Conservation (phyloP, 2,329 filamentous ascomycete species). For the Stylonectria norvegica region DNA sequence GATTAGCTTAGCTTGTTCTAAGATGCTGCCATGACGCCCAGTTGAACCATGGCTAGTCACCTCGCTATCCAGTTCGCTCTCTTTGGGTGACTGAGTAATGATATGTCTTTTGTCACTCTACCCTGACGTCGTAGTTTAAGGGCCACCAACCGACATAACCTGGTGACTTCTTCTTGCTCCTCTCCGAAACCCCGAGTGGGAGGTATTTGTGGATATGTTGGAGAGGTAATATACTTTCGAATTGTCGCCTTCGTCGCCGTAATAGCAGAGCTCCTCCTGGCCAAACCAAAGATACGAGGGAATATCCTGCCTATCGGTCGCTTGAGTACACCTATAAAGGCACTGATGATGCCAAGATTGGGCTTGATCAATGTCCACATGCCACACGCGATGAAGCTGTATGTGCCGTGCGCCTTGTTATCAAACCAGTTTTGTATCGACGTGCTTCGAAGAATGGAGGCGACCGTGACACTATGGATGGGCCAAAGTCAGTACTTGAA, state of each 20-base stretch:
- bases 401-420: slow-evolving; percentile 30
- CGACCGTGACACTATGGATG: slow-evolving; percentile 28
- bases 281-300: slow-evolving; percentile 15
- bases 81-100: slow-evolving; percentile 5
- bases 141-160: slow-evolving; percentile 5
- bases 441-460: slow-evolving; percentile 37
- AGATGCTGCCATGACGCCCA: slow-evolving; percentile 8
- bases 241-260: slow-evolving; percentile 1
- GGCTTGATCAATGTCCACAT: slow-evolving; percentile 38
- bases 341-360: slow-evolving; percentile 36
- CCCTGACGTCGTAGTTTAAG: neutral
- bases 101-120: slow-evolving; percentile 9
- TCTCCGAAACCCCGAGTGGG: slow-evolving; percentile 7
- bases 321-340: slow-evolving; percentile 32
- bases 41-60: neutral
- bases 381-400: slow-evolving; percentile 22
- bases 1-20: slow-evolving; percentile 2
- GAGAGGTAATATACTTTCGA: slow-evolving; percentile 8
- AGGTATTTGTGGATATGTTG: slow-evolving; percentile 3
- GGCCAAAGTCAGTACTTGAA: neutral
- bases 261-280: slow-evolving; percentile 11
- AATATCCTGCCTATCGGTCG: slow-evolving; percentile 17
- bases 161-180: slow-evolving; percentile 1
- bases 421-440: slow-evolving; percentile 32
- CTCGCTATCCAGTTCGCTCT: slow-evolving; percentile 6